Base-by-base conservation (phyloP, 306 rosid species). In the Quercus wislizeni region DNA sequence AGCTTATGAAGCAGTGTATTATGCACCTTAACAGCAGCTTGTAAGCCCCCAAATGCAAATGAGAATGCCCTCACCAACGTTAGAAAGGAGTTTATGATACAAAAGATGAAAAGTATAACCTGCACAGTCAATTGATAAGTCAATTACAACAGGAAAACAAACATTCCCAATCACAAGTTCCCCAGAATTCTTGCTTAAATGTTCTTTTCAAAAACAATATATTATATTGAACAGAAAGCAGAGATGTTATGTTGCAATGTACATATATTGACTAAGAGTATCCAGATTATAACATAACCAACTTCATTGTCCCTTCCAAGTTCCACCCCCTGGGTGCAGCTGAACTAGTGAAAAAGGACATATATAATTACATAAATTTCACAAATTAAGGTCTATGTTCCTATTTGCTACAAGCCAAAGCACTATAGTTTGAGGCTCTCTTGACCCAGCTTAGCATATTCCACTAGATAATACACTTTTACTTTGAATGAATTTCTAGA, bases 51-150 rank as follows among this genome's bases (percentile, higher is more conserved):
- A 83, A 88, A 90, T 64, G 99, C 99, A 85, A 94, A 94, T 83
- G 93, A 90, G 90, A 94, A 94, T 35, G 99, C 95, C 81, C 99
- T 94, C 90, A 88, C 86, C 91, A 94, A 81, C 69, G 99, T 94
- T 84, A 94, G 87, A 85, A 87, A 69, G 76, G 99, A 92, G 86
- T 94, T 94, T 84, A 85, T 59, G 74, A 89, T 33, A 78, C 97
- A 92, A 85, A 94, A 94, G 82, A 92, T 81, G 87, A 90, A 82
- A 21, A 94, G 90, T 80, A 90, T 87, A 85, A 75, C 91, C 99
- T 94, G 97, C 81, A 74, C 52, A 62, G 79, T 76, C 56, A 78
- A 74, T 76, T 77, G 72, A 27, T 77, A 76, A 78, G 41, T 55
- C 75, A 80, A 77, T 55, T 15, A 75, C 72, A 79, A 56, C 68